Percentiles rank a stretch among this genome's conserved stretches.
Conservation (phyloP, 179 eudicot genomes). For the Beta corolliflora region DNA sequence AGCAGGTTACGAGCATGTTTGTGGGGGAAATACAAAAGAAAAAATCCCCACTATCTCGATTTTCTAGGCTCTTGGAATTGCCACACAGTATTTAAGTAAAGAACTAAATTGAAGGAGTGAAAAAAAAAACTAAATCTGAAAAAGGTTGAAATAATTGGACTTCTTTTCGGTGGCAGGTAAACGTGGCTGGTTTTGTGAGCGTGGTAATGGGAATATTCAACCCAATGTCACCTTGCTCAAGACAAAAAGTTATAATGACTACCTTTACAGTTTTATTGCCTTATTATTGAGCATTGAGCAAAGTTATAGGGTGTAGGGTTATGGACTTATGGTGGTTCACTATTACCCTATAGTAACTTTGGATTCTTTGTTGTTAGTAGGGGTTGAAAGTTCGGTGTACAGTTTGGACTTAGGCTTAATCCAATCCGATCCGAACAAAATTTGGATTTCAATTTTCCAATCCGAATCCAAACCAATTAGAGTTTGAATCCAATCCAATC, state of each 20-base stretch:
- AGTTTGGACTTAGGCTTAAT: too few species aligned
- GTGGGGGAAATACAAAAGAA: conserved; percentile 46
- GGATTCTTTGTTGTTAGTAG: background rate
- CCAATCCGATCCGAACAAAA: too few species aligned
- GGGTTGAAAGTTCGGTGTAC: too few species aligned
- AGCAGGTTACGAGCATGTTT: conserved; percentile 55
- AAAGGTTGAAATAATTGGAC: background rate
- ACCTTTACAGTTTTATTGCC: conserved; percentile 50
- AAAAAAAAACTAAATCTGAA: background rate
- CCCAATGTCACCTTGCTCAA: conserved; percentile 28
- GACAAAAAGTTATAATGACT: conserved; percentile 34
- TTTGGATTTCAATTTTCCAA: too few species aligned
- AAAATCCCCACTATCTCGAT: conserved; percentile 53
- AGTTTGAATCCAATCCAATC: too few species aligned
- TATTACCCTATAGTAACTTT: background rate
- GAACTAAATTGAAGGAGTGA: background rate
- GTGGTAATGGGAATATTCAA: conserved; percentile 13
- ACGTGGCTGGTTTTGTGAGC: conserved; percentile 17
- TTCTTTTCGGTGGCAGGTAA: background rate
- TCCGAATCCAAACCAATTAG: too few species aligned
- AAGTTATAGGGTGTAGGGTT: conserved; percentile 6
- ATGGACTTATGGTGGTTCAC: conserved; percentile 2
- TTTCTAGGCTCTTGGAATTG: conserved; percentile 54
- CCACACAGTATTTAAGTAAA: background rate
- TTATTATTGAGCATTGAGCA: conserved; percentile 35